Base-by-base conservation (phyloP, 1,139 yeast species). In the Williopsis jadinii region DNA sequence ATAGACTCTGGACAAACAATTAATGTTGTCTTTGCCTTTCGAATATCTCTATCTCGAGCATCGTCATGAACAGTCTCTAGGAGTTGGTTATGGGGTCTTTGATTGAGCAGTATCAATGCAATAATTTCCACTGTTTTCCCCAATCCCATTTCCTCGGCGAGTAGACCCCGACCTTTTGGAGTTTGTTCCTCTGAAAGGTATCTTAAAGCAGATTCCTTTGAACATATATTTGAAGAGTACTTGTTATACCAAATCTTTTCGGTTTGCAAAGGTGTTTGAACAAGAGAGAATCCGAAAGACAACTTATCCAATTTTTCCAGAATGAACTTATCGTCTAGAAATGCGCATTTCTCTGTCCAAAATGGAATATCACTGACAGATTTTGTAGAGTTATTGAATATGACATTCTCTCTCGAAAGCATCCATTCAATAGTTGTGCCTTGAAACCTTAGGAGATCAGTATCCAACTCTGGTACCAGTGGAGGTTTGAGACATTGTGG, bases 141-240 rank as follows among this genome's bases (percentile, higher is more conserved):
- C 5, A 92, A 70, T 0, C 98, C 97, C 98, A 92, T 92, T 61
- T 92, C 97, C 57, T 90, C 97, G 1, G 94, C 84, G 32, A 90
- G 60, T 9, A 90, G 63, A 0, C 92, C 95, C 43, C 71, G 72
- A 0, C 87, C 90, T 3, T 32, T 19, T 8, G 42, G 42, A 1
- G 24, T 35, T 2, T 73, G 73, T 8, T 65, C 49, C 1, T 24
- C 9, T 1, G 26, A 6, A 9, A 50, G 37, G 36, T 58, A 68
- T 9, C 53, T 44, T 3, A 63, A 46, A 1, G 70, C 65, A 26
- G 60, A 55, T 3, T 43, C 35, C n/a, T 60, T 50, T 2, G 71
- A 56, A 40, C 71, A 60, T 0, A 78, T 42, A 42, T 74, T 72
- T 2, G 75, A 75, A 2, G 77, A 75, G 44, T 65, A 73, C 39